Percentiles rank a stretch among this genome's conserved stretches.
These are phyloP conservation scores for Trichosporon sp. DNA, from an alignment of 1,284 basidiomycete genomes.

Conservation along the genomic window DNA sequence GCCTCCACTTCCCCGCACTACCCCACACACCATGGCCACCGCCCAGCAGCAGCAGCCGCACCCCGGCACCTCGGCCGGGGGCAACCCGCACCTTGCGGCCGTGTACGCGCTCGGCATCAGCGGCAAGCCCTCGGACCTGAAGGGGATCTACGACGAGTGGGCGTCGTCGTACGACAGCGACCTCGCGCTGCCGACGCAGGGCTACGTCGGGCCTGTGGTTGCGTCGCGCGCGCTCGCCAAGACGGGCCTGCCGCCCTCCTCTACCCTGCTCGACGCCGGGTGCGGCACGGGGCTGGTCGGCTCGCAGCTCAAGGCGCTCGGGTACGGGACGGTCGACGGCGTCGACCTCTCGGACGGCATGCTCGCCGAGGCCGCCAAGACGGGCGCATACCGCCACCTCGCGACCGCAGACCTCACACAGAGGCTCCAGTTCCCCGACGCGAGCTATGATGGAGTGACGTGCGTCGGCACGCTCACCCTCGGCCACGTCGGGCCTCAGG, in stretches of 20 bases:
- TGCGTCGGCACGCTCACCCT: conserved; percentile 19
- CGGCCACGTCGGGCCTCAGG: conserved; percentile 14
- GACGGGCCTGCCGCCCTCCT: neutral
- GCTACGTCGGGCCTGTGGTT: conserved; percentile 7
- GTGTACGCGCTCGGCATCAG: neutral
- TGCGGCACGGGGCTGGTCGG: conserved; percentile 19
- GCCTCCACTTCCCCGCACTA: neutral
- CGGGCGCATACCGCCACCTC: conserved; percentile 11
- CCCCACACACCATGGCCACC: neutral
- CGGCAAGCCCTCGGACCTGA: neutral
- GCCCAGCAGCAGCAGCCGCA: conserved; percentile 36
- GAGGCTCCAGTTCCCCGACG: neutral
- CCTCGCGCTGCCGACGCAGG: neutral
- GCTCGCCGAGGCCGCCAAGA: conserved; percentile 8
- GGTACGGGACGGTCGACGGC: conserved; percentile 7
- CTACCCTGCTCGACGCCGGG: conserved; percentile 11
- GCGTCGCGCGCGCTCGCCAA: neutral
- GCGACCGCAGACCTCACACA: conserved; percentile 7
- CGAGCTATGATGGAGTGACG: conserved; percentile 5
- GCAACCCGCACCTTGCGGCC: conserved; percentile 11
- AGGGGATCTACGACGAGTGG: conserved; percentile 31
- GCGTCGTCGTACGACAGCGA: conserved; percentile 29
- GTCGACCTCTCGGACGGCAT: conserved; percentile 14
- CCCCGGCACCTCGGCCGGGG: conserved; percentile 13
- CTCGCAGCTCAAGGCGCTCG: neutral